Base-by-base conservation (phyloP, 2,329 filamentous ascomycete genomes). In the Cryoendolithus antarcticus region DNA sequence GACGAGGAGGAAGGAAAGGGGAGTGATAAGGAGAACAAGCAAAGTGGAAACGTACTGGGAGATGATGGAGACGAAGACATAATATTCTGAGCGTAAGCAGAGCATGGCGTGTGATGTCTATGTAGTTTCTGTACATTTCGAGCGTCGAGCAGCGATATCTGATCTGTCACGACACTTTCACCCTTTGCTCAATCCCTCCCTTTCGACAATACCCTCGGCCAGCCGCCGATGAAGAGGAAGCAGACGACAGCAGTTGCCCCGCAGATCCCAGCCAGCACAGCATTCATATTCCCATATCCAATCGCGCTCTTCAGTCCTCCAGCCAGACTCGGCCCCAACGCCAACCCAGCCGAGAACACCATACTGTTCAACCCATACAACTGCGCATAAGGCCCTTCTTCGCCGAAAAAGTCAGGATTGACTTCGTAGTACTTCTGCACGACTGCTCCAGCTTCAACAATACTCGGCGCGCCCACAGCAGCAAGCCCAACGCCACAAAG, bases 321-420 rank as follows among this genome's bases (percentile, higher is more conserved):
- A 6, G 68, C 70, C 36, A 75, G 54, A 9, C 78, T 52, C 0
- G 77, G 77, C 0, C 78, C 78, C 5, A 78, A 38, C 0, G 75
- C 71, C 37, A 80, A 57, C 0, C 78, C 77, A 0, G 63, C 58
- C 43, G 70, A 72, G 54, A 77, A 80, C 1, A 75, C 66, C 64
- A 80, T 69, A n/a, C 69, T 74, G 48, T 74, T 77, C 42, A 81
- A 60, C 2, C 72, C 75, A 52, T 80, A 82, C 0, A 80, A 62
- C 55, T 81, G 77, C 2, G 75, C 76, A 50, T 78, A 79, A 0
- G 76, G 75, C 0, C 72, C 71, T 4, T 70, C 62, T 1, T 62
- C 56, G 1, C 72, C 71, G 46, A 78, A 79, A 37, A 73, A 61
- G 1, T 65, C 66, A 1, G 62, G 62, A 41, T 78, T 79, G 1